A percentile compares a stretch with the other conserved stretches of the same genome.
phyloP scores from a whole-genome alignment of 371 early-diverging fungal genomes.

The Polyrhizophydium stewartii region DNA sequence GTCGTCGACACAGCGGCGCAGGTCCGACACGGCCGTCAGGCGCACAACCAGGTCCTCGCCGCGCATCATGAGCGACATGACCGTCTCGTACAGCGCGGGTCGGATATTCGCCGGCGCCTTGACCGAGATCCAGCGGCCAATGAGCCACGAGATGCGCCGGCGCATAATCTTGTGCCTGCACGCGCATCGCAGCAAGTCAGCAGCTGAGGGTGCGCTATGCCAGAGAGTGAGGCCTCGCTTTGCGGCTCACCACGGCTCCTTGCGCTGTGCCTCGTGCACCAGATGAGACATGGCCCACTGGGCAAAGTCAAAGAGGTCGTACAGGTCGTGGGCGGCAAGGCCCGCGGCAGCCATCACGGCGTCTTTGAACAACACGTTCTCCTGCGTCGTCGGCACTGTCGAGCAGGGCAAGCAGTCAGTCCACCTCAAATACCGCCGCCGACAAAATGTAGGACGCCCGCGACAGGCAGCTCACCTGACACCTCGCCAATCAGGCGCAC shows the following conservation, averaged over 20 bases:
- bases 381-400: neutral
- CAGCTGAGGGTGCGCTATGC: no score
- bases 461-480: constrained; percentile 39
- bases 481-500: constrained; percentile 58
- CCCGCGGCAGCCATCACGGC: constrained; percentile 81
- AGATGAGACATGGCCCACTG: constrained; percentile 62
- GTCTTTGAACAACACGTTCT: constrained; percentile 67
- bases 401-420: neutral
- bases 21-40: constrained; percentile 69
- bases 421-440: no score
- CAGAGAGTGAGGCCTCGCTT: neutral
- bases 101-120: constrained; percentile 64
- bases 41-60: constrained; percentile 78
- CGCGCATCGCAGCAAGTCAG: no score
- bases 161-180: constrained; percentile 58
- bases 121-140: constrained; percentile 84
- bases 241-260: constrained; percentile 26
- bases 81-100: constrained; percentile 60
- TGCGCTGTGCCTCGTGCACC: constrained; percentile 40
- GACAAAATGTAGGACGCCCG: neutral
- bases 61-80: constrained; percentile 63
- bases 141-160: constrained; percentile 75
- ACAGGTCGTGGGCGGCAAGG: constrained; percentile 77
- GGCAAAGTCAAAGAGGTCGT: constrained; percentile 78
- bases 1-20: constrained; percentile 65